Evolutionary conservation across 108 stramenopile species (phyloP).

Genomic region (Nitzschia sp.): DNA sequence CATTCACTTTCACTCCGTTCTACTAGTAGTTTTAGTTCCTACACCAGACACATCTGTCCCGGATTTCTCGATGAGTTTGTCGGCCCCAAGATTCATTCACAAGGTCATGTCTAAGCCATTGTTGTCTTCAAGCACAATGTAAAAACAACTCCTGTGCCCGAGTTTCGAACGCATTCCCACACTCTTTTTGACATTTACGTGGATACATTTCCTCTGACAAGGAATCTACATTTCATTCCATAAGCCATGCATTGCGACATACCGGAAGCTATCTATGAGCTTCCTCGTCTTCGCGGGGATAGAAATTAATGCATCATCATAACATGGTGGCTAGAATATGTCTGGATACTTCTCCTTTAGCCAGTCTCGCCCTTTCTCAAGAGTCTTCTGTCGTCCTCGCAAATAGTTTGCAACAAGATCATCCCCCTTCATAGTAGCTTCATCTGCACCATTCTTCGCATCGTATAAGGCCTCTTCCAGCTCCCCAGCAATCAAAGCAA

Average conservation of each 20-base stretch:
- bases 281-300: too few species aligned
- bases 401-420: constrained; percentile 41
- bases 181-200: constrained; percentile 60
- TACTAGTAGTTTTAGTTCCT: too few species aligned
- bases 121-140: background rate
- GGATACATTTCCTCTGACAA: constrained; percentile 57
- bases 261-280: too few species aligned
- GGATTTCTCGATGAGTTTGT: constrained; percentile 54
- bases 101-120: background rate
- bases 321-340: constrained; percentile 53
- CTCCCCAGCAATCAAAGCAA: constrained; percentile 62
- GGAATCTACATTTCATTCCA: constrained; percentile 72
- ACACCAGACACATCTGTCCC: too few species aligned
- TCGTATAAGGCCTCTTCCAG: constrained; percentile 57
- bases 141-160: background rate
- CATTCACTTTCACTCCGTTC: too few species aligned
- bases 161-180: constrained; percentile 25
- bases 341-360: constrained; percentile 48
- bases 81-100: background rate
- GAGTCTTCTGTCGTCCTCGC: constrained; percentile 38
- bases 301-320: too few species aligned
- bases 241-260: constrained; percentile 53
- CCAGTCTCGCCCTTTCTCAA: constrained; percentile 43
- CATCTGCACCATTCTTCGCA: constrained; percentile 40
- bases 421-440: constrained; percentile 32